Conservation (phyloP, 441 rosid genomes). For the Pelargonium fulgidum region DNA sequence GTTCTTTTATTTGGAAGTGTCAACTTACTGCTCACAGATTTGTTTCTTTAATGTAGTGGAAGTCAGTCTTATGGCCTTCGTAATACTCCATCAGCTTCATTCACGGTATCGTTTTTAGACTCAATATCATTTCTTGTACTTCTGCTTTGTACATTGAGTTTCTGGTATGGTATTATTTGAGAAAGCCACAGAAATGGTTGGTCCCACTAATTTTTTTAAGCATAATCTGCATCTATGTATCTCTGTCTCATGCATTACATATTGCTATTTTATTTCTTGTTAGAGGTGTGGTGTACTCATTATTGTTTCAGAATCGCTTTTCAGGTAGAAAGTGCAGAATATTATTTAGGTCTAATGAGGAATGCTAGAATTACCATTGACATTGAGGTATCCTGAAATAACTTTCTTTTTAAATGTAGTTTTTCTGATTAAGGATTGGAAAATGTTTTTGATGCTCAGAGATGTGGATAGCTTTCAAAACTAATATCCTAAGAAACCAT, state of each 20-base stretch:
- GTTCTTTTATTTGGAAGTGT: neutral
- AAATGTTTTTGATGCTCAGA: constrained; percentile 7
- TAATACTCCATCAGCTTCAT: constrained; percentile 64
- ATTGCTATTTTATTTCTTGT: neutral
- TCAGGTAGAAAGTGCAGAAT: constrained; percentile 79
- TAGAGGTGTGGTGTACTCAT: neutral
- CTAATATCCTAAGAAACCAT: constrained; percentile 15
- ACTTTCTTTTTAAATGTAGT: neutral
- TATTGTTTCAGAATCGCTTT: constrained; percentile 4
- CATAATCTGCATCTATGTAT: neutral
- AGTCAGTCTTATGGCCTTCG: constrained; percentile 79
- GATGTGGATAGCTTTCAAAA: constrained; percentile 5
- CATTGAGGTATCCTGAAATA: constrained; percentile 53
- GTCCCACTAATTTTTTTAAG: neutral
- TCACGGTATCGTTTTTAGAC: constrained; percentile 41
- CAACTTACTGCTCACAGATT: constrained; percentile 16
- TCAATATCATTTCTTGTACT: constrained; percentile 5
- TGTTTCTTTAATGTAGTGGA: constrained; percentile 52
- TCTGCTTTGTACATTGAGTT: constrained; percentile 13
- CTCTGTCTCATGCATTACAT: neutral
- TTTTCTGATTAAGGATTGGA: constrained; percentile 11
- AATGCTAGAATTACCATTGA: constrained; percentile 71
- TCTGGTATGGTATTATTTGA: neutral
- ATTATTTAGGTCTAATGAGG: constrained; percentile 53
- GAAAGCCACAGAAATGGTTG: neutral